phyloP scores from a whole-genome alignment of 768 basidiomycete species.

The Termitomyces titanicus region DNA sequence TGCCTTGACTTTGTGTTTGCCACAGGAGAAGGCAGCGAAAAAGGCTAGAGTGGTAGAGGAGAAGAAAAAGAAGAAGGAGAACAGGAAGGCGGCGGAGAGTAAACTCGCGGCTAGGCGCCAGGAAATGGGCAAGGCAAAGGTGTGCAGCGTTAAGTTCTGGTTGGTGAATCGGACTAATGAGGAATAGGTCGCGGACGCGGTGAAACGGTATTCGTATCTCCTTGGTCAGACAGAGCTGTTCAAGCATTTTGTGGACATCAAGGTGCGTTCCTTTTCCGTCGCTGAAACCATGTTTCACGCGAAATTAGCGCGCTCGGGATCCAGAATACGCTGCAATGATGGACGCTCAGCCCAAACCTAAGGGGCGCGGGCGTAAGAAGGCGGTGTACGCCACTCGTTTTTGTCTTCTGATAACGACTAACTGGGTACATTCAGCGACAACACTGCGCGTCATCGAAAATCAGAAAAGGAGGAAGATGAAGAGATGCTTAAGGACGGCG shows the following conservation, averaged over 20 bases:
- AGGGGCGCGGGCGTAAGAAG: constrained; percentile 84
- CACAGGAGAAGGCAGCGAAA: constrained; percentile 3
- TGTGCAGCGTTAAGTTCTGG: constrained; percentile 20
- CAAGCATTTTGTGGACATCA: constrained; percentile 97
- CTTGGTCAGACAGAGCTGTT: constrained; percentile 97
- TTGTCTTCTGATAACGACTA: neutral
- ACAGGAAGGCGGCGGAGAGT: constrained; percentile 66
- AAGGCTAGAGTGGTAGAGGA: constrained; percentile 12
- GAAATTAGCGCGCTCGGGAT: constrained; percentile 73
- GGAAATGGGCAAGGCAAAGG: constrained; percentile 89
- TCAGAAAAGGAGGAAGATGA: constrained; percentile 99
- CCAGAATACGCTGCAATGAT: constrained; percentile 90
- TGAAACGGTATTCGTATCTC: constrained; percentile 97
- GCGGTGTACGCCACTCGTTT: constrained; percentile 46
- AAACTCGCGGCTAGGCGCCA: constrained; percentile 68
- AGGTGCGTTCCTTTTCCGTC: constrained; percentile 41
- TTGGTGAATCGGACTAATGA: constrained; percentile 8
- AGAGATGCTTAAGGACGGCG: constrained; percentile 86
- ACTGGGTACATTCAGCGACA: constrained; percentile 47
- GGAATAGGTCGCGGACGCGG: constrained; percentile 79
- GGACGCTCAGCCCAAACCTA: constrained; percentile 81
- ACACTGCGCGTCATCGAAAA: constrained; percentile 81
- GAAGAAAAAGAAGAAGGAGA: constrained; percentile 33
- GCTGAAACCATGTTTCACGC: neutral
- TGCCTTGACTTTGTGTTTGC: neutral